phyloP scores from a whole-genome alignment of 176 grass and related monocot species.

The Hyparrhenia diplandra region DNA sequence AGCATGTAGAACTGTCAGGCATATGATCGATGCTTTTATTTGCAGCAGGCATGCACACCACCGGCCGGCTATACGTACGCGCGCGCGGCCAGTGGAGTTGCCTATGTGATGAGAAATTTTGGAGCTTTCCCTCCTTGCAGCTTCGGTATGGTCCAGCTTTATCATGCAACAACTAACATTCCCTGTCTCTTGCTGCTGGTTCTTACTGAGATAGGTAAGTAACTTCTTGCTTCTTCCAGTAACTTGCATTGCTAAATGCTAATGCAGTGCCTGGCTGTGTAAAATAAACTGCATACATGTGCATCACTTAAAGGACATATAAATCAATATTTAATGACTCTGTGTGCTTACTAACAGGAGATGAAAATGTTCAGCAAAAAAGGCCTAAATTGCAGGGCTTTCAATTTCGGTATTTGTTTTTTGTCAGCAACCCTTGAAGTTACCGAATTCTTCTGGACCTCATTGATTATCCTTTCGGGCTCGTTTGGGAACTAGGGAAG shows the following conservation, averaged over 20 bases:
- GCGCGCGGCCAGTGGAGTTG: slow-evolving; percentile 24
- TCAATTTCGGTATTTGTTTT: too few relatives aligned
- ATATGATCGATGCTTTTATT: slow-evolving; percentile 6
- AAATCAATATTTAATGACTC: too few relatives aligned
- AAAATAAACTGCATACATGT: neutral
- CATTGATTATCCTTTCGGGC: too few relatives aligned
- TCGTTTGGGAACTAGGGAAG: too few relatives aligned
- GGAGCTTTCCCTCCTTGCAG: slow-evolving; percentile 49
- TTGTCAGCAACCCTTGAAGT: too few relatives aligned
- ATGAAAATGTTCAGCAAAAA: too few relatives aligned
- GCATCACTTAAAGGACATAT: too few relatives aligned
- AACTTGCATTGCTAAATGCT: neutral
- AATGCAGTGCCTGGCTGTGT: neutral
- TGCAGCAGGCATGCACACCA: slow-evolving; percentile 20
- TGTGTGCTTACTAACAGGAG: neutral
- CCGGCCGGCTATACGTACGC: neutral
- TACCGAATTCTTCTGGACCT: too few relatives aligned
- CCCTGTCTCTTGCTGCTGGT: neutral
- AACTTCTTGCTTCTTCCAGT: neutral
- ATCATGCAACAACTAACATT: slow-evolving; percentile 9
- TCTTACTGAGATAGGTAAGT: neutral
- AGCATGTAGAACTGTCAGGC: slow-evolving; percentile 14
- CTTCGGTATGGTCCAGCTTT: neutral
- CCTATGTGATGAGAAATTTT: slow-evolving; percentile 44
- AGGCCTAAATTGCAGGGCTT: too few relatives aligned